Base-by-base conservation (phyloP, 805 yeast species). In the Starmerella cellae region DNA sequence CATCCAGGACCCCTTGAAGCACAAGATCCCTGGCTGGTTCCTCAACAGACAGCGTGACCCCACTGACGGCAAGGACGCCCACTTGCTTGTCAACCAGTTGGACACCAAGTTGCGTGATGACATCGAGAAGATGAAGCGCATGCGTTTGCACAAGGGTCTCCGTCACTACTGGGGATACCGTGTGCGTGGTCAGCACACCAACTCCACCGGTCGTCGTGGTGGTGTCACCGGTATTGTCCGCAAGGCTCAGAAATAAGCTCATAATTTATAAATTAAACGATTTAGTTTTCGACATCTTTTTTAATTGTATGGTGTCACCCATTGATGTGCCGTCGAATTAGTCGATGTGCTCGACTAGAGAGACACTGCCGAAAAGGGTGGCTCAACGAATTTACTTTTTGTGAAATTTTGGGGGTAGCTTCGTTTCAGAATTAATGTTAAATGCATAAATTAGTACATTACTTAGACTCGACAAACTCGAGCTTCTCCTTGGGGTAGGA, bases 141-240 rank as follows among this genome's bases (percentile, higher is more conserved):
- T 93, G 82, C 93, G 98, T 80, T 76, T 97, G 67, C 98, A 91
- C 91, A 79, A 97, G 75, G 99, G 99, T 88, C 81, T 91, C 73
- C 85, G 99, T 81, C 99, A 91, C 79, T 87, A 79, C 88, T 91
- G 96, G 97, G 96, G 96, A 70, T 77, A 91, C 70, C 91, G 91
- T 78, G 98, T 93, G 72, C 85, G 98, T 80, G 98, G 98, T 76
- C 98, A 91, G 79, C 99, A 91, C 78, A 91, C 99, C 80, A 91
- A 91, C 82, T 88, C 98, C 70, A 91, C 99, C 64, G 94, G 96
- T 71, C 85, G 98, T 77, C 87, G 94, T 65, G 79, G 79, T 63
- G 55, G 67, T 63, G 52, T 53, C 32, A 53, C 49, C 39, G 68
- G 67, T 57, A 62, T 68, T 59, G 64, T 68, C 52, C 62, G 63